Evolutionary conservation across 2,329 filamentous ascomycete genomes (phyloP), one percentile per base, ranked within the genome.

Genomic region (Phyllosticta citrichinensis): DNA sequence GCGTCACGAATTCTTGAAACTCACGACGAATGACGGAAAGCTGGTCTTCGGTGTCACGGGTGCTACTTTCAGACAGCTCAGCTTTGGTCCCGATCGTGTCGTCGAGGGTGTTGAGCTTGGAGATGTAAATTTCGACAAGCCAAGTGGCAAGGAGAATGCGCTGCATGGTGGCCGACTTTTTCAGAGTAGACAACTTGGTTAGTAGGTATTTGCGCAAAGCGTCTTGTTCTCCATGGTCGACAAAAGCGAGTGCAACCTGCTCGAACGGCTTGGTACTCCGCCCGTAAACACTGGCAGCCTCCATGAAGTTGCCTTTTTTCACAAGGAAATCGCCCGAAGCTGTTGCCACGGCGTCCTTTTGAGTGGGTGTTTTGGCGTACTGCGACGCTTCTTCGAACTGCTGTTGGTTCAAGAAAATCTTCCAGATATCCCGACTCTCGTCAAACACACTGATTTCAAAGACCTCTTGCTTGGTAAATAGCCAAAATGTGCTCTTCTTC

Each of bases 181-280:
- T 96, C 70, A 91, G 86, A 0, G 84, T 87, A 8, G 83, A 81
- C 33, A 99, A 79, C 74, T 96, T 97, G 0, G 91, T 89, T 22
- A 93, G 74, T 4, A 99, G 80, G 69, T 99, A 99, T 69, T 89
- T 93, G 55, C 93, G 85, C 65, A 99, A 75, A 1, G 94, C 93
- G 76, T 97, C 93, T 61, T 91, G 87, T 73, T 97, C 91, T 50
- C 87, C 86, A 65, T 89, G 87, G 74, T 97, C 92, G 65, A 99
- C 92, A 68, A 99, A 89, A 1, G 85, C 86, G 40, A 99, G 79
- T 22, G 92, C 92, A 54, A 99, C 93, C 70, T 99, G 91, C 71
- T 99, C 94, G 66, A 99, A 99, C 0, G 91, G 87, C 76, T 97
- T 97, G 71, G 89, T 97, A 75, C 94, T 97, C 73, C 91, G 91